Percentiles rank a stretch among this genome's conserved stretches.
Evolutionary conservation across 805 yeast species (phyloP).

Genomic region (Suhomyces canberraensis): DNA sequence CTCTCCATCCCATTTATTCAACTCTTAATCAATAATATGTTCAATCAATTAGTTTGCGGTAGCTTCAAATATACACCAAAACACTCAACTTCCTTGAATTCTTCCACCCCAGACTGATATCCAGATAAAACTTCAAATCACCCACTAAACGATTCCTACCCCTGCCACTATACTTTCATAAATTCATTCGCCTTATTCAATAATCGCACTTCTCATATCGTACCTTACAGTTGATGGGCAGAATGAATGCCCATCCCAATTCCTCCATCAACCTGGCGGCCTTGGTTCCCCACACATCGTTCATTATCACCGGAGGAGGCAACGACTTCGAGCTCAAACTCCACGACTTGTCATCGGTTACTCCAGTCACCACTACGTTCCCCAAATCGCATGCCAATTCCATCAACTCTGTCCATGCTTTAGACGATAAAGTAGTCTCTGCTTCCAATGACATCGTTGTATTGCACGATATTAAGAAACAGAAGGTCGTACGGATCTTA

Average conservation of each 20-base stretch:
- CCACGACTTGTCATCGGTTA: conserved; percentile 7
- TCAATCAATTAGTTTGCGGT: too few species aligned
- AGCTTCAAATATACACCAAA: too few species aligned
- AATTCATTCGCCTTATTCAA: conserved; percentile 7
- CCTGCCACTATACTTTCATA: background rate
- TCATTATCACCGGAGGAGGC: conserved; percentile 22
- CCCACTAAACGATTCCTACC: background rate
- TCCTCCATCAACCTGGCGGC: conserved; percentile 18
- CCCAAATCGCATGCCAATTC: conserved; percentile 17
- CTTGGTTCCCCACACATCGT: conserved; percentile 12
- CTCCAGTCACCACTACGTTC: conserved; percentile 7
- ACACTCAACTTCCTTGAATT: too few species aligned
- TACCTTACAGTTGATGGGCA: too few species aligned
- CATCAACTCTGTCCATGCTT: conserved; percentile 15
- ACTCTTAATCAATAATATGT: too few species aligned
- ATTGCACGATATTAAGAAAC: conserved; percentile 20
- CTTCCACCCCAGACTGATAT: too few species aligned
- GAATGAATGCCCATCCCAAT: conserved; percentile 12
- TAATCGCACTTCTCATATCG: too few species aligned
- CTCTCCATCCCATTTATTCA: too few species aligned
- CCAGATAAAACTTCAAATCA: too few species aligned
- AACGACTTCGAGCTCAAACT: conserved; percentile 16
- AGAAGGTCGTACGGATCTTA: conserved; percentile 7
- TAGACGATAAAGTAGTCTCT: conserved; percentile 1
- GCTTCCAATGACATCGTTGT: conserved; percentile 10